Evolutionary conservation across 2,329 filamentous ascomycete genomes (phyloP), one percentile per base, ranked within the genome.

Genomic region (Penicillium thymicola): DNA sequence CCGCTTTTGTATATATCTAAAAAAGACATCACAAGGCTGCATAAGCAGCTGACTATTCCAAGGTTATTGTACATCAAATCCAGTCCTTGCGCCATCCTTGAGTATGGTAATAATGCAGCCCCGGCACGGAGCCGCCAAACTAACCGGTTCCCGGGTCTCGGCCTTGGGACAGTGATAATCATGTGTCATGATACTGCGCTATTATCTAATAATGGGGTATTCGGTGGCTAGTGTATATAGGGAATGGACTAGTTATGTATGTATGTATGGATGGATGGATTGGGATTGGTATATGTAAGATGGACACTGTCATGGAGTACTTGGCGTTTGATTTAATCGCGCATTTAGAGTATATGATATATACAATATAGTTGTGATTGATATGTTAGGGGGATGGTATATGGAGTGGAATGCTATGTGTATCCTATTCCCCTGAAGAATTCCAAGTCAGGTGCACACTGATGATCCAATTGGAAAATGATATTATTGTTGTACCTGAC

Each of bases 121-220:
- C 40, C 38, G 21, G 38, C 40, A 16, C 14, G 5, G 14, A 42
- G 40, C 14, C 40, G 21, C 14, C 40, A 16, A 25, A 5, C 7
- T 14, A 42, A 16, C 38, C 21, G 38, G 21, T 42, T 16, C 4
- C 40, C 21, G 14, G 21, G 60, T 62, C 63, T 45, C 53, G 63
- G 59, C 62, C 62, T 23, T 38, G 46, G 25, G 25, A 23, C 16
- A 16, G 3, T 25, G 57, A 53, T 60, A 58, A 55, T 65, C 47
- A 64, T 65, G 63, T 65, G 63, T 65, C 62, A 65, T 63, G 40
- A 14, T 42, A 40, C 41, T 43, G 52, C 43, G 46, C 57, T 54
- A 65, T 65, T 65, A 63, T 55, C 52, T 65, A 65, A 65, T 63
- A 58, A 38, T 4, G 16, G 37, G 28, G 36, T n/a, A 38, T 1